These are phyloP conservation scores for Bondarzewia mesenterica DNA, from an alignment of 1,284 basidiomycete genomes.

Conservation along the genomic window DNA sequence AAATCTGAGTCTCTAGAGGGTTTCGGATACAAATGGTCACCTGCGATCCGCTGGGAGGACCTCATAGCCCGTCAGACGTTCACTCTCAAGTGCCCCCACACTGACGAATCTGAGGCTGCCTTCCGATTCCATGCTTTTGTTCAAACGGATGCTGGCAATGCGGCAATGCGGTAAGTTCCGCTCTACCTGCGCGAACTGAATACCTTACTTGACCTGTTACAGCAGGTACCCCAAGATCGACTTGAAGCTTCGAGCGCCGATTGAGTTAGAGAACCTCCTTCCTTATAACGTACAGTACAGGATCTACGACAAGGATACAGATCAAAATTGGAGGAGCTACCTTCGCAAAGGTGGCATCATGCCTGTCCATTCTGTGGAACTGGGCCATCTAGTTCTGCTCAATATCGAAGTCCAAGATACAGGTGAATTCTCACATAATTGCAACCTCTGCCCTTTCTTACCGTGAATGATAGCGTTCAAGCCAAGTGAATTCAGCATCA, in stretches of 20 bases:
- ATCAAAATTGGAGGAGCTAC: slow-evolving; percentile 90
- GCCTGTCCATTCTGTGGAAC: slow-evolving; percentile 94
- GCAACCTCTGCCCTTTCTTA: not conserved
- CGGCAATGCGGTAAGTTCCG: slow-evolving; percentile 43
- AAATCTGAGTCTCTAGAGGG: slow-evolving; percentile 57
- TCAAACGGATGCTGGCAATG: slow-evolving; percentile 69
- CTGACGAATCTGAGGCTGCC: slow-evolving; percentile 76
- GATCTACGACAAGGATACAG: slow-evolving; percentile 93
- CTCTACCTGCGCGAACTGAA: not conserved
- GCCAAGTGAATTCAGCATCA: slow-evolving; percentile 97
- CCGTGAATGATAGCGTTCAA: slow-evolving; percentile 59
- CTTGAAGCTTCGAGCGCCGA: slow-evolving; percentile 86
- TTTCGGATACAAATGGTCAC: slow-evolving; percentile 92
- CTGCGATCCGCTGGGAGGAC: slow-evolving; percentile 89
- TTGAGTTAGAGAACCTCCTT: slow-evolving; percentile 94
- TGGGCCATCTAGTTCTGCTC: slow-evolving; percentile 89
- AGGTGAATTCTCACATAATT: slow-evolving; percentile 34
- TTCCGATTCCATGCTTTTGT: slow-evolving; percentile 96
- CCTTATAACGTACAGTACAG: slow-evolving; percentile 96
- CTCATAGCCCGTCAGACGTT: slow-evolving; percentile 73
- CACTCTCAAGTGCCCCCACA: slow-evolving; percentile 82
- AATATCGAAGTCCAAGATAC: slow-evolving; percentile 90
- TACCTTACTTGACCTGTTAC: slow-evolving; percentile 8
- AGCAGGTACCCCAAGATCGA: slow-evolving; percentile 84
- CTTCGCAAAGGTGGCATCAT: slow-evolving; percentile 91